phyloP scores from a whole-genome alignment of 2,329 filamentous ascomycete genomes.

The Shiraia bambusicola region DNA sequence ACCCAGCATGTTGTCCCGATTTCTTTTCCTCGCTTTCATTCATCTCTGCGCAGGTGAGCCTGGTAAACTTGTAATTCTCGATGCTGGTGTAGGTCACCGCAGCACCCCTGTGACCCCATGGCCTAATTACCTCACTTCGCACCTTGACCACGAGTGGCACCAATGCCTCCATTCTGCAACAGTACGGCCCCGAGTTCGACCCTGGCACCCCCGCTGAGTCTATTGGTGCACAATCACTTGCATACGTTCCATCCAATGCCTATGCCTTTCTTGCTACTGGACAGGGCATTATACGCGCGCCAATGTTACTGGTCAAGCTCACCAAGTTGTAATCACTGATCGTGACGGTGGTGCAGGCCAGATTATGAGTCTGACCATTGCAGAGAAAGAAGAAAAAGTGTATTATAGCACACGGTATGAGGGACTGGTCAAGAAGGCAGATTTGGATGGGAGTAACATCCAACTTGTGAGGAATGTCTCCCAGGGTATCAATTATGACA shows the following conservation, averaged over 20 bases:
- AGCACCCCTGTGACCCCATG: slow-evolving; percentile 12
- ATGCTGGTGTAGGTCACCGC: slow-evolving; percentile 16
- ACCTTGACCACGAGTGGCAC: slow-evolving; percentile 10
- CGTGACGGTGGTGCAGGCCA: background rate
- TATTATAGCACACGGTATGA: slow-evolving; percentile 11
- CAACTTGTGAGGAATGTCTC: slow-evolving; percentile 13
- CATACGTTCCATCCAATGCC: slow-evolving; percentile 7
- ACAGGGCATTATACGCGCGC: slow-evolving; percentile 14
- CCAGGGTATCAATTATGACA: slow-evolving; percentile 5
- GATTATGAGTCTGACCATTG: slow-evolving; percentile 9
- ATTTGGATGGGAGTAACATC: slow-evolving; percentile 9
- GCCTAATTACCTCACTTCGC: slow-evolving; percentile 16
- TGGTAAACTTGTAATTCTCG: slow-evolving; percentile 11
- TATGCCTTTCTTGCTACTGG: slow-evolving; percentile 11
- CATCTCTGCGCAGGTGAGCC: slow-evolving; percentile 2
- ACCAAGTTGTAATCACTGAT: slow-evolving; percentile 2
- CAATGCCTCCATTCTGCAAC: slow-evolving; percentile 8
- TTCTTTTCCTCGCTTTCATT: background rate
- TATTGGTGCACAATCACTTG: slow-evolving; percentile 6
- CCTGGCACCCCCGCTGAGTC: slow-evolving; percentile 2
- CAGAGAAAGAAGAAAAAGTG: slow-evolving; percentile 8
- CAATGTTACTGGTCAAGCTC: slow-evolving; percentile 6
- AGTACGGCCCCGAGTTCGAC: slow-evolving; percentile 6
- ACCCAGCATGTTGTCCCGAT: slow-evolving; percentile 5
- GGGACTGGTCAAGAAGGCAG: slow-evolving; percentile 9